Percentiles rank a stretch among this genome's conserved stretches.
phyloP scores from a whole-genome alignment of 345 rosid genomes.

The Aethionema arabicum region DNA sequence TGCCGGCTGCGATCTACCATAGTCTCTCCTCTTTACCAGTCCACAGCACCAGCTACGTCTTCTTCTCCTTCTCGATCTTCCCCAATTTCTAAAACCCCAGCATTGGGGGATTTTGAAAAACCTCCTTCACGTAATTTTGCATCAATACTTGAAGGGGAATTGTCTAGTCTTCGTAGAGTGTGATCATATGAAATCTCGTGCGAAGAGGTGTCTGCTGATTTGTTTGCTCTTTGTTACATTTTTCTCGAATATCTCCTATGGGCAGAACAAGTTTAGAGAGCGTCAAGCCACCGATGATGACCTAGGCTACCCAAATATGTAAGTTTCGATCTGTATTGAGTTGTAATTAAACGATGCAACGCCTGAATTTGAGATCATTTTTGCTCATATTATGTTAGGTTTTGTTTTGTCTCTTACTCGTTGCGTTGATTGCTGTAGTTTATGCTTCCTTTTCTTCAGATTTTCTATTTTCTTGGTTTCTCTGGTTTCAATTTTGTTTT shows the following conservation, averaged over 20 bases:
- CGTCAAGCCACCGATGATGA: constrained; percentile 82
- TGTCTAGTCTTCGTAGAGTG: constrained; percentile 21
- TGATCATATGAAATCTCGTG: constrained; percentile 54
- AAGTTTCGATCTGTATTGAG: constrained; percentile 31
- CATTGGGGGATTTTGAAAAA: constrained; percentile 3
- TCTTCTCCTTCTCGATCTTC: constrained; percentile 26
- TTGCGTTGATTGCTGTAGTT: constrained; percentile 18
- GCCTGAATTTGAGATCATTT: constrained; percentile 7
- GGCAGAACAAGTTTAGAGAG: constrained; percentile 73
- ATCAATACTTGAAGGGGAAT: constrained; percentile 3
- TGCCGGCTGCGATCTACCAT: constrained; percentile 29
- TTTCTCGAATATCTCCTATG: constrained; percentile 34
- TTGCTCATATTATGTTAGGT: neutral
- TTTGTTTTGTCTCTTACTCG: neutral
- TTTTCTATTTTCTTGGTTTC: neutral
- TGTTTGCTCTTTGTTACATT: constrained; percentile 38
- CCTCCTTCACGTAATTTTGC: constrained; percentile 5
- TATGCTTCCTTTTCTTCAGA: neutral
- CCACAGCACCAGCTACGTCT: constrained; percentile 26
- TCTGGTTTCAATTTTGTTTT: neutral
- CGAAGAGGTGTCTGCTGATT: constrained; percentile 41
- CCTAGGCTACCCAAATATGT: constrained; percentile 72
- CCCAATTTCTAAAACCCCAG: constrained; percentile 28
- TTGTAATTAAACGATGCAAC: neutral
- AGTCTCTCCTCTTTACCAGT: neutral